These are phyloP conservation scores for Phylloporus sp. DNA, from an alignment of 768 basidiomycete genomes.

Conservation along the genomic window DNA sequence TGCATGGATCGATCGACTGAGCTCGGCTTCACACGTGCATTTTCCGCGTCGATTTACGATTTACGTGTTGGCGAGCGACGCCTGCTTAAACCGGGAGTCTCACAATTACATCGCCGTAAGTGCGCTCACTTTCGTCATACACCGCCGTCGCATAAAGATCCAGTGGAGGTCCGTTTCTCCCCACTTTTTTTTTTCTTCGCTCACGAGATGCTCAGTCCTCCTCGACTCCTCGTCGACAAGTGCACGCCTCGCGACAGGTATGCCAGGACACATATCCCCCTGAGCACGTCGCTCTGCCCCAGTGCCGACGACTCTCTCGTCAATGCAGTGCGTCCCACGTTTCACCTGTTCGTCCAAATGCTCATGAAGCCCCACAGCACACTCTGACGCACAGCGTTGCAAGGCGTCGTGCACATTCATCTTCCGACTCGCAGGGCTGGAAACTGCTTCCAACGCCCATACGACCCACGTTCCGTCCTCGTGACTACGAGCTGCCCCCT, in stretches of 20 bases:
- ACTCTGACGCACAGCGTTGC: conserved; percentile 7
- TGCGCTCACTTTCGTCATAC: conserved; percentile 14
- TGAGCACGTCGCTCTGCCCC: conserved; percentile 23
- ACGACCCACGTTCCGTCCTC: conserved; percentile 32
- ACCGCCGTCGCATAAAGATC: conserved; percentile 20
- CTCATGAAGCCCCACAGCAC: conserved; percentile 12
- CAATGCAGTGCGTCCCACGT: conserved; percentile 13
- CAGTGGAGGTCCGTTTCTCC: conserved; percentile 1
- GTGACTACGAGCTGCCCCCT: conserved; percentile 29
- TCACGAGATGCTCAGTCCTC: conserved; percentile 15
- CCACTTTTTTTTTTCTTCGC: background rate
- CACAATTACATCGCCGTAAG: conserved; percentile 18
- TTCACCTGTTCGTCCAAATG: background rate
- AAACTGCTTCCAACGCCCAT: conserved; percentile 30
- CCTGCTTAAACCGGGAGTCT: conserved; percentile 3
- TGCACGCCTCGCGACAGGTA: conserved; percentile 33
- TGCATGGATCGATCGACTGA: conserved; percentile 13
- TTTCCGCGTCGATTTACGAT: conserved; percentile 24
- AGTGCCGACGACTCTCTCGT: conserved; percentile 28
- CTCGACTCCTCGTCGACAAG: conserved; percentile 31
- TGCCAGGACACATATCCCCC: conserved; percentile 28
- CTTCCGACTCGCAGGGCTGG: conserved; percentile 32
- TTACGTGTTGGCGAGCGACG: conserved; percentile 10
- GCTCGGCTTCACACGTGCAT: conserved; percentile 5
- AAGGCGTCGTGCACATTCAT: conserved; percentile 30